Conservation (phyloP, 768 basidiomycete genomes). For the Tricholoma sp. region DNA sequence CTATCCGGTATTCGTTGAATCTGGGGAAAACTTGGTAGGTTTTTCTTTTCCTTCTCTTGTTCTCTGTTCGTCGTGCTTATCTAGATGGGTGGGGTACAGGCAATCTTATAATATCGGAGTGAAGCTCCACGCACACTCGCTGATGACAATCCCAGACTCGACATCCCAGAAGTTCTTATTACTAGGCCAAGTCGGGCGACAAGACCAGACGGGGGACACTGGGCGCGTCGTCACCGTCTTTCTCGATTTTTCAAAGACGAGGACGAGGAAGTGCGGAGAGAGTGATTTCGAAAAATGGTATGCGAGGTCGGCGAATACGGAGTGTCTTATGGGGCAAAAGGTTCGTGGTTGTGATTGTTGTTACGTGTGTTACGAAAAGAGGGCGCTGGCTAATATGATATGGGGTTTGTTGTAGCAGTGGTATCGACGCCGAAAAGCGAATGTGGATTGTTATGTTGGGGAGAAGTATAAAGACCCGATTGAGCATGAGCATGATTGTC, state of each 20-base stretch:
- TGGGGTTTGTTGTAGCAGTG: constrained; percentile 70
- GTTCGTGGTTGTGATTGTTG: constrained; percentile 46
- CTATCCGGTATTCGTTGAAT: constrained; percentile 74
- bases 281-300: constrained; percentile 87
- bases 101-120: constrained; percentile 62
- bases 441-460: too few relatives aligned
- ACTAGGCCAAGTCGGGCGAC: too few relatives aligned
- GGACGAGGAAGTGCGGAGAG: constrained; percentile 62
- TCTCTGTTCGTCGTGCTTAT: neutral
- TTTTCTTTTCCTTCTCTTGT: neutral
- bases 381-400: neutral
- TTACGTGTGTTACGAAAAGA: too few relatives aligned
- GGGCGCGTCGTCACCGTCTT: constrained; percentile 68
- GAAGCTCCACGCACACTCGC: constrained; percentile 61
- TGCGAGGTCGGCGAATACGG: constrained; percentile 64
- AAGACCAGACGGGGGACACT: too few relatives aligned
- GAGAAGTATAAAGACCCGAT: too few relatives aligned
- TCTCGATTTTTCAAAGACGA: too few relatives aligned
- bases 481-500: too few relatives aligned
- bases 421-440: too few relatives aligned
- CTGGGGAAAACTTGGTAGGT: constrained; percentile 79
- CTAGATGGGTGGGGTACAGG: constrained; percentile 37
- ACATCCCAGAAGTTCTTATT: constrained; percentile 96
- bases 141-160: constrained; percentile 89
- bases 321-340: constrained; percentile 96